Evolutionary conservation across 1,139 yeast genomes (phyloP), one percentile per base, ranked within the genome.

Genomic region (Kurtzmaniella quercitrusa): DNA sequence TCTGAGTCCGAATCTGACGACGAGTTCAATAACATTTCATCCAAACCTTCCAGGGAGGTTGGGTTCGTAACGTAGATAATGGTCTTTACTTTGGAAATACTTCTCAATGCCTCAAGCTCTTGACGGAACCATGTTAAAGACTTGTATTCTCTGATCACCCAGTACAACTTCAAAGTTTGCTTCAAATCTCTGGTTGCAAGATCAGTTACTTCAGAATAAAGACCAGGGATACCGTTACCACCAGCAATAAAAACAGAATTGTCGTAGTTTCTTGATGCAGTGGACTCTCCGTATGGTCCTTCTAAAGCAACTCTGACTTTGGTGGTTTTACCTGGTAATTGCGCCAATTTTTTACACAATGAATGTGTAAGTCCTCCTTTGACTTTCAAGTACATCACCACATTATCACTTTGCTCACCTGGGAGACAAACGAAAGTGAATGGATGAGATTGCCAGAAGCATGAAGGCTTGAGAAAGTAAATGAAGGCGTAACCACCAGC

Each of bases 381-480:
- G 18, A 68, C 70, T 53, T 69, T 69, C 37, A 65, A 51, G 55
- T 61, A 68, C 46, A 69, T 55, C 8, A 64, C 54, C 19, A 69
- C 63, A 41, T 59, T 57, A 29, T 56, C 53, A 10, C 55, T 45
- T 12, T 58, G 51, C 19, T 49, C 47, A 68, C 56, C 75, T 3
- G 37, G 23, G 4, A 34, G 34, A 12, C 38, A 34, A 9, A 63
- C 57, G 44, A 60, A 60, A 3, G 89, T 80, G 54, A 84, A 84
- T 0, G 91, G 91, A 58, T 84, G 91, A 0, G 85, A 77, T 56
- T 84, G 89, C 81, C 81, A 85, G 50, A 83, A 83, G 43, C 77
- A 75, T 49, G 73, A 56, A 37, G 79, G 70, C 37, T 69, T 61
- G 39, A 77, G 58, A 45, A 82, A 74, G 55, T 82, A 81, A 41